Base-by-base conservation (phyloP, 345 rosid species). In the Brassica nigra region DNA sequence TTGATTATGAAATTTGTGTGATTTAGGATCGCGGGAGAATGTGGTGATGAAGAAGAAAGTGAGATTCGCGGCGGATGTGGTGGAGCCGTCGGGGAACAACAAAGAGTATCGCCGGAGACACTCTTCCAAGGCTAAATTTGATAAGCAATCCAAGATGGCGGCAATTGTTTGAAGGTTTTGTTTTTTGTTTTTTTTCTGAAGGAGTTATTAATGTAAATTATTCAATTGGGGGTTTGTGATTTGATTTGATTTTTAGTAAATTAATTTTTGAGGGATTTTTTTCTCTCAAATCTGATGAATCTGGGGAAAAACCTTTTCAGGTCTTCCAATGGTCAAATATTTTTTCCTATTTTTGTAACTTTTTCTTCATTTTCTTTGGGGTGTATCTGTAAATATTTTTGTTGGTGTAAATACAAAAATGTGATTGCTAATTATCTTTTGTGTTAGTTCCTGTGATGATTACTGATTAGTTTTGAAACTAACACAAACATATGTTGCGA, bases 51-150 rank as follows among this genome's bases (percentile, higher is more conserved):
- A 84, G 85, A 95, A 91, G 76, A 90, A 80, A 83, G 97, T 93
- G 34, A 78, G 94, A 73, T 93, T 95, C 71, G 93, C 98, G 6
- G 91, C 85, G 5, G 93, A 91, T 62, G 97, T 91, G 84, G 83
- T 88, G 58, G 96, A 89, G 78, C 90, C 94, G 0, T 92, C 97
- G 5, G 81, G 83, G 6, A 85, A 89, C 30, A 89, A 87, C 77
- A 86, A 86, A 55, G 91, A 92, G 64, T 88, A 89, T 83, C 80
- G 97, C 68, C 84, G 68, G 75, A 81, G 81, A 74, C 77, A 81
- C 55, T 80, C 76, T 1, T 75, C 39, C 28, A 82, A 39, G 31
- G 62, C 70, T 14, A 81, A 63, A 69, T 66, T 73, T 5, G 71
- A 49, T 77, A 70, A 78, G 49, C 73, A 75, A 74, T 69, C 71